Evolutionary conservation across 2,329 filamentous ascomycete species (phyloP), one percentile per base, ranked within the genome.

Genomic region (Verticillium nonalfalfae): DNA sequence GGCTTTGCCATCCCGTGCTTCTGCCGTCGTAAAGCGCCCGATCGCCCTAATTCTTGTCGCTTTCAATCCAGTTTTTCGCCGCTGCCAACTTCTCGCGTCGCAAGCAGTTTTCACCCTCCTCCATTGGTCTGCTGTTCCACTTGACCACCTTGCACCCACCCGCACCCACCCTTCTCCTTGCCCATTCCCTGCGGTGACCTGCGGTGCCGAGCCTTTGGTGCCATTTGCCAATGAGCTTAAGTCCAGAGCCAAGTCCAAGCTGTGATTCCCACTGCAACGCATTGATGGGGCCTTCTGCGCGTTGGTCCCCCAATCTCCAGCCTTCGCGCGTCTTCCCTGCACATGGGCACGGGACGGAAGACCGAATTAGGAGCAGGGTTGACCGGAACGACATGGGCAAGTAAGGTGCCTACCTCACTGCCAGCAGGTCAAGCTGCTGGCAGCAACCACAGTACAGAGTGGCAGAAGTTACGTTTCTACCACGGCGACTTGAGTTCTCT

Each of bases 161-260:
- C 26, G 26, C 4, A 39, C 31, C 36, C 38, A n/a, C 36, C 36
- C 56, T 10, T 35, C n/a, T 34, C 56, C 56, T 2, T 38, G 15
- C 15, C 2, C 18, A 7, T 14, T 57, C 36, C 18, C 31, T 26
- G 31, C 56, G 36, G 13, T 56, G 26, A 33, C 45, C 45, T 31
- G 45, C 45, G n/a, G 7, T 18, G 45, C 45, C 45, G 18, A 52
- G 45, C 45, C 26, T 10, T 52, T 52, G 45, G 45, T 52, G 45
- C n/a, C 45, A 52, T 52, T 50, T 50, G 38, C 38, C 39, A 58
- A 36, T 50, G 45, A 50, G 57, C 57, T 58, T 58, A 33, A 50
- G 57, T 40, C n/a, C 38, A 50, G 45, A 58, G 57, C 57, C 57
- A 58, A 58, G 57, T 58, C 57, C 21, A 10, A 40, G 38, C 57